Base-by-base conservation (phyloP, 306 rosid genomes). In the Cucumis hystrix region DNA sequence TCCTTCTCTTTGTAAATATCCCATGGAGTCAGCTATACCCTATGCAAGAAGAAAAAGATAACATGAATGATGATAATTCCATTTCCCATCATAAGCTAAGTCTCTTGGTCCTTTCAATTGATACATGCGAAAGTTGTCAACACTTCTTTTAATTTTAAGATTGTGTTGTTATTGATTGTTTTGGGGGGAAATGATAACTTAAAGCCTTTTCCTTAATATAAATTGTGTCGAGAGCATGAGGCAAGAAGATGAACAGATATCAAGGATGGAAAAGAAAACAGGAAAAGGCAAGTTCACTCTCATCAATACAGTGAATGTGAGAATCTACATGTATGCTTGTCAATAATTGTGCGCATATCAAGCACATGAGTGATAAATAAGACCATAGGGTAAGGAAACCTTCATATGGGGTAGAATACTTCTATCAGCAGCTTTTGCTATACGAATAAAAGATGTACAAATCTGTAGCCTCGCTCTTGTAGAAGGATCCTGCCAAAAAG, bases 401-500 rank as follows among this genome's bases (percentile, higher is more conserved):
- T 95, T 95, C 99, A 95, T 92, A 83, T 95, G 99, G 82, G 99
- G 99, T 84, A 95, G 86, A 80, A 92, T 83, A 80, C 97, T 89
- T 89, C 86, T 90, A 83, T 92, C 97, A 79, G 97, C 92, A 66
- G 98, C 82, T 86, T 95, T 95, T 43, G 99, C 97, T 49, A 92
- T 90, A 82, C 97, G 93, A 81, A 95, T 95, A 84, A 95, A 95
- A 64, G 99, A 95, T 60, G 97, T 80, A 84, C 99, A 95, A 69
- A 90, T 91, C 78, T 92, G 97, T 83, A 95, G 79, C 87, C 99
- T 92, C 57, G 99, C 97, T 80, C 65, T 85, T 81, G 91, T 78
- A 41, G 93, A 87, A 45, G 88, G 82, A 83, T 95, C 97, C 99
- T 95, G 84, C 82, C 66, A 87, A 80, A 20, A 80, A 74, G 67